Conservation (phyloP, 768 basidiomycete genomes). For the Pisolithus marmoratus region DNA sequence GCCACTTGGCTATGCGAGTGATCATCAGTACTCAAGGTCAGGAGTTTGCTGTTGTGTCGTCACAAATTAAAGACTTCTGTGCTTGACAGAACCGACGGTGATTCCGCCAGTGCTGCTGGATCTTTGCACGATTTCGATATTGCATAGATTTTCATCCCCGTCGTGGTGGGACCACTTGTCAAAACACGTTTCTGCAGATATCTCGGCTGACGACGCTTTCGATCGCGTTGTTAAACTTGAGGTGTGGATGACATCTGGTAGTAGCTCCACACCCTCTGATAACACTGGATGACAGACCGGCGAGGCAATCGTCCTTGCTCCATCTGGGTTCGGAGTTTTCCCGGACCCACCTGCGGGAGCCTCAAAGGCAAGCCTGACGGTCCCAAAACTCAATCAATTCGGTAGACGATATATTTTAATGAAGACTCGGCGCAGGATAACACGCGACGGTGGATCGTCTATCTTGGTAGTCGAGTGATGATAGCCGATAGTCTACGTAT, state of each 20-base stretch:
- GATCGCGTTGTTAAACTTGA: constrained; percentile 60
- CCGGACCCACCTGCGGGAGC: constrained; percentile 10
- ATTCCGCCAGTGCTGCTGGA: constrained; percentile 64
- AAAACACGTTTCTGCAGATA: constrained; percentile 61
- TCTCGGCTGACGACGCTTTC: constrained; percentile 54
- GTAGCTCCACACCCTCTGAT: neutral
- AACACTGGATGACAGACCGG: constrained; percentile 46
- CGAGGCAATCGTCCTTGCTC: constrained; percentile 63
- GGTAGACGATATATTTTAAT: constrained; percentile 55
- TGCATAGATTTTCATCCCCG: constrained; percentile 72
- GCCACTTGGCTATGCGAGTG: constrained; percentile 67
- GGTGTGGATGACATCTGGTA: constrained; percentile 30
- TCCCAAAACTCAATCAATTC: constrained; percentile 38
- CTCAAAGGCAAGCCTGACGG: constrained; percentile 5
- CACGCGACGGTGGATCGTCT: constrained; percentile 61
- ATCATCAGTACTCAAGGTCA: constrained; percentile 71
- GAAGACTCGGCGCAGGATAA: constrained; percentile 58
- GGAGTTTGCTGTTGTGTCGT: neutral
- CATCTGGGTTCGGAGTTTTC: constrained; percentile 51
- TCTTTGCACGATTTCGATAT: constrained; percentile 56
- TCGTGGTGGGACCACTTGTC: constrained; percentile 70
- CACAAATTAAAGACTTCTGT: constrained; percentile 1
- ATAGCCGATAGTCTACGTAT: neutral
- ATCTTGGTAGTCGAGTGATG: constrained; percentile 33
- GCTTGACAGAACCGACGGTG: constrained; percentile 57